Evolutionary conservation across 768 basidiomycete genomes (phyloP), one percentile per base, ranked within the genome.

Genomic region (Cubamyces lactineus): DNA sequence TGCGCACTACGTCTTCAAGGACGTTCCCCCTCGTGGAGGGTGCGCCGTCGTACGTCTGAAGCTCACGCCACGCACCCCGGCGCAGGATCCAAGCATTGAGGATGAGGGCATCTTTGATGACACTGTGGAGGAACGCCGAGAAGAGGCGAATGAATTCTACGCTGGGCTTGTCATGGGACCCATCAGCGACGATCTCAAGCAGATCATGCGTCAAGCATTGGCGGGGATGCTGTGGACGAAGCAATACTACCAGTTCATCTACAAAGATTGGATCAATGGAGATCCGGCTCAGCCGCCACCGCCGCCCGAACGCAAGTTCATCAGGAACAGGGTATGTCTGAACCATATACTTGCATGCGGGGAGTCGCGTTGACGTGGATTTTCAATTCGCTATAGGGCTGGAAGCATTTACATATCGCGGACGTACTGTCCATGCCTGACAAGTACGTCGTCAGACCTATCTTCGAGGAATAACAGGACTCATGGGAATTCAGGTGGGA

Each of bases 341-440:
- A 7, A 8, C 26, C 28, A 48, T 8, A 17, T 7, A 43, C 15
- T 3, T 49, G 19, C 7, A 9, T 17, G 5, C 24, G 13, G 5
- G 7, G 12, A 3, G 7, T 13, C 24, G 23, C n/a, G 38, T 11
- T 38, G 23, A 62, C 19, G n/a, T 39, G 26, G 47, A 53, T 50
- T 51, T 40, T 19, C 24, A 58, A 59, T 21, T 19, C 26, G 23
- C 52, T 17, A 23, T 64, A 93, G 92, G 92, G 95, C 69, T 99
- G 97, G 97, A 89, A 84, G 66, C 96, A 99, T 76, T 82, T 99
- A 79, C 87, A 98, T 72, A 88, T 96, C 61, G 92, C 92, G 54
- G 97, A 99, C 72, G 87, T 99, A 64, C 82, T 99, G 42, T 98
- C 96, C 13, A 98, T 99, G 97, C 97, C 97, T 7, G 96, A 99